Percentiles rank a stretch among this genome's conserved stretches.
Conservation (phyloP, 2,329 filamentous ascomycete species). For the Aspergillus sergii region DNA sequence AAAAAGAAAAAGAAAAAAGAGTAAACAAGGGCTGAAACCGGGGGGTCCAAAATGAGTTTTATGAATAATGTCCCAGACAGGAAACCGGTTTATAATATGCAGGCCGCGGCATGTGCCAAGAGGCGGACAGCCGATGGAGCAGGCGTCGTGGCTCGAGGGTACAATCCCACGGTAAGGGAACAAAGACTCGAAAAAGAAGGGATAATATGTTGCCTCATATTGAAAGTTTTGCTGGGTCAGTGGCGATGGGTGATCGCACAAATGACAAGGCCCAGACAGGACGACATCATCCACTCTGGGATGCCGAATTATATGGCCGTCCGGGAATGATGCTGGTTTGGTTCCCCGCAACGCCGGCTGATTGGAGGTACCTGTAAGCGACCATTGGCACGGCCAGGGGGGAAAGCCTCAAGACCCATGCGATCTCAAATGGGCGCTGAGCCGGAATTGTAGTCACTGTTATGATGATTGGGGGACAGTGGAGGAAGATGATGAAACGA, state of each 20-base stretch:
- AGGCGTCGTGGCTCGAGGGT: neutral
- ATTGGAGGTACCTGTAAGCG: neutral
- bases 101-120: constrained; percentile 4
- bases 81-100: constrained; percentile 6
- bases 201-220: neutral
- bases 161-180: neutral
- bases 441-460: neutral
- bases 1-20: constrained; percentile 5
- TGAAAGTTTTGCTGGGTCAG: neutral
- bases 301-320: no score
- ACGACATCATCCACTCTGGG: neutral
- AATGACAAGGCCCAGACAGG: neutral
- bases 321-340: neutral
- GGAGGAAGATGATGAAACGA: neutral
- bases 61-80: constrained; percentile 2
- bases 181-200: neutral
- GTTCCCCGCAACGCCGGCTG: neutral
- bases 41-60: neutral
- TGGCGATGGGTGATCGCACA: neutral
- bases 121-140: neutral
- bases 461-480: neutral
- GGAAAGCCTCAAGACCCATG: neutral
- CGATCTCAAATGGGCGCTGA: neutral
- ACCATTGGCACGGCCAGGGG: neutral
- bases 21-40: constrained; percentile 1